These are phyloP conservation scores for Solanum lycopersicoides DNA, from an alignment of 257 asterid genomes.

Conservation along the genomic window DNA sequence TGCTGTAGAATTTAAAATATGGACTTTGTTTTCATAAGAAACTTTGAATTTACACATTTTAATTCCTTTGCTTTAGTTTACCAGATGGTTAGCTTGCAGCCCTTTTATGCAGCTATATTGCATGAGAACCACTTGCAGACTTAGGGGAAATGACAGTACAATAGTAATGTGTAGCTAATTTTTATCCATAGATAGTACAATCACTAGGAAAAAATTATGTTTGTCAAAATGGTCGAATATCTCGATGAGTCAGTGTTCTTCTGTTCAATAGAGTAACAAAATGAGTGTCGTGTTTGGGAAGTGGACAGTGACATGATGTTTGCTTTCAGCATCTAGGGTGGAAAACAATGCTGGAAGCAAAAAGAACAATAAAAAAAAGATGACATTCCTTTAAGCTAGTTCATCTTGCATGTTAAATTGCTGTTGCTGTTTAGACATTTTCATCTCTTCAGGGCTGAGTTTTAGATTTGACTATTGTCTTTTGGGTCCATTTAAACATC, in stretches of 20 bases:
- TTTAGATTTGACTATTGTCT: constrained; percentile 1
- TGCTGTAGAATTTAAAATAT: neutral
- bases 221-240: neutral
- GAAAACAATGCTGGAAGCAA: neutral
- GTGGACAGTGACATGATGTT: neutral
- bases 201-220: neutral
- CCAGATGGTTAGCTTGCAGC: neutral
- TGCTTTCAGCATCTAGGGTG: neutral
- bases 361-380: neutral
- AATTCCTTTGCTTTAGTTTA: neutral
- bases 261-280: neutral
- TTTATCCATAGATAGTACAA: neutral
- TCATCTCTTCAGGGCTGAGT: neutral
- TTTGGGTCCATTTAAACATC: neutral
- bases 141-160: neutral
- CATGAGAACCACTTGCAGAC: neutral
- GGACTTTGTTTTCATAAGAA: neutral
- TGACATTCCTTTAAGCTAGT: neutral
- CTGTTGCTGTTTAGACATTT: neutral
- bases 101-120: neutral
- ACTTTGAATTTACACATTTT: neutral
- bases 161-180: neutral
- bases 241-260: neutral
- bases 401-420: neutral
- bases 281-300: neutral